These are phyloP conservation scores for Scedosporium aurantiacum DNA, from an alignment of 2,329 filamentous ascomycete genomes.

Conservation along the genomic window DNA sequence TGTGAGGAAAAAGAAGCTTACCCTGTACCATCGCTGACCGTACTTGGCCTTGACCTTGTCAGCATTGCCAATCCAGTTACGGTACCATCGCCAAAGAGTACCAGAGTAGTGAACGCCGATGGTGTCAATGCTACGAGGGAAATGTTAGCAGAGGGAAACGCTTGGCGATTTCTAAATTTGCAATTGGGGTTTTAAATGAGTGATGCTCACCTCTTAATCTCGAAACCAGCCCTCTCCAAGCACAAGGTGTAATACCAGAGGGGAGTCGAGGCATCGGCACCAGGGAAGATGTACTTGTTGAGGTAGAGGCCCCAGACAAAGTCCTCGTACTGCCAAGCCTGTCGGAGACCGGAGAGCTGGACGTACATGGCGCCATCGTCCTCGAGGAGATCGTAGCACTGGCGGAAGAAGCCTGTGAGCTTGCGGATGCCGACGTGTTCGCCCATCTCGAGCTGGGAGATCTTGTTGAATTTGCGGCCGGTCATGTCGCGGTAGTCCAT, in stretches of 20 bases:
- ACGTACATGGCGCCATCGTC: constrained; percentile 95
- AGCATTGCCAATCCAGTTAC: constrained; percentile 92
- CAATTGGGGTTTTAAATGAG: too few species aligned
- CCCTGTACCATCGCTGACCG: constrained; percentile 87
- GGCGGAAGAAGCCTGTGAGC: constrained; percentile 67
- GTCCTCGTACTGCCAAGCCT: constrained; percentile 96
- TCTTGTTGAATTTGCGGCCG: constrained; percentile 78
- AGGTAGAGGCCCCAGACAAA: constrained; percentile 97
- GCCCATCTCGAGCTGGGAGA: constrained; percentile 96
- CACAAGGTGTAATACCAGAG: constrained; percentile 77
- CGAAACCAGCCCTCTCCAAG: constrained; percentile 68
- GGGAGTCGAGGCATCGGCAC: constrained; percentile 89
- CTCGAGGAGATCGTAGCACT: constrained; percentile 91
- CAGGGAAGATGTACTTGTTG: constrained; percentile 99
- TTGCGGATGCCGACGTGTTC: constrained; percentile 96
- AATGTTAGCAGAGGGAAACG: not conserved
- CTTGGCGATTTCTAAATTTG: too few species aligned
- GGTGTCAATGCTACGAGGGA: constrained; percentile 57
- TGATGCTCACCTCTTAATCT: constrained; percentile 56
- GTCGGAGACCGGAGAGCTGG: constrained; percentile 87
- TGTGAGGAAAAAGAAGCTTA: constrained; percentile 31
- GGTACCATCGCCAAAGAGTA: constrained; percentile 95
- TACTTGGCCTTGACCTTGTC: constrained; percentile 94
- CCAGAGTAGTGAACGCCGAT: constrained; percentile 95
- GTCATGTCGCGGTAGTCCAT: constrained; percentile 96